Percentiles rank a stretch among this genome's conserved stretches.
phyloP scores from a whole-genome alignment of 768 basidiomycete species.

The Lactifluus rugatus region DNA sequence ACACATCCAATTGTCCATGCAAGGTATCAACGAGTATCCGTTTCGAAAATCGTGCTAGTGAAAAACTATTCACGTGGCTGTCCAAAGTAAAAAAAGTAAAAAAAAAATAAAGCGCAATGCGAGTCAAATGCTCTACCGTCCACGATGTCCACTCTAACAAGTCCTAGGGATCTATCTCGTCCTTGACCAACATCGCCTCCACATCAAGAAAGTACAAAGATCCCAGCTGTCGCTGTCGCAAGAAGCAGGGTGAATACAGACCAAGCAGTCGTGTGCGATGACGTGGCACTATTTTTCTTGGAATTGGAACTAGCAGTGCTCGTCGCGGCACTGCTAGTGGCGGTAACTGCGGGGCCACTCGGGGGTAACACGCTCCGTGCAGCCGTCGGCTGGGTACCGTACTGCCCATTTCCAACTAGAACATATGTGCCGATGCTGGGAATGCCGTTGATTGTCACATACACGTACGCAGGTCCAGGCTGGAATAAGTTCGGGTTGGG shows the following conservation, averaged over 20 bases:
- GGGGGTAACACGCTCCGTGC: neutral
- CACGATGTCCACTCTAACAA: neutral
- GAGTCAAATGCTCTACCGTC: neutral
- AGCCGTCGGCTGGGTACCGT: neutral
- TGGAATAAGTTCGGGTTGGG: slow-evolving; percentile 1
- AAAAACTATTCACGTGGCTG: neutral
- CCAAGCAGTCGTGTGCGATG: neutral
- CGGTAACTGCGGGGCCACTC: neutral
- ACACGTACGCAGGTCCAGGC: slow-evolving; percentile 2
- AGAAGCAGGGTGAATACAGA: neutral
- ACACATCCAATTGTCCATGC: neutral
- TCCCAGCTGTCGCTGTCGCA: neutral
- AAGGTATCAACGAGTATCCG: neutral
- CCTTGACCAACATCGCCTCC: neutral
- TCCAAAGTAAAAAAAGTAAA: neutral
- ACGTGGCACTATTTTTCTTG: neutral
- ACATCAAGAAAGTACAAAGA: neutral
- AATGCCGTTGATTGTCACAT: neutral
- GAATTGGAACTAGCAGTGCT: neutral
- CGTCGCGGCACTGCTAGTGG: neutral
- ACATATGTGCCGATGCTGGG: neutral
- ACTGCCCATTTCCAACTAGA: neutral
- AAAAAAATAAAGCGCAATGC: neutral
- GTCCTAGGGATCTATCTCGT: neutral
- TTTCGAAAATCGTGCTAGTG: neutral